Evolutionary conservation across 2,329 filamentous ascomycete species (phyloP), one percentile per base, ranked within the genome.

Genomic region (Botrytis fabae): DNA sequence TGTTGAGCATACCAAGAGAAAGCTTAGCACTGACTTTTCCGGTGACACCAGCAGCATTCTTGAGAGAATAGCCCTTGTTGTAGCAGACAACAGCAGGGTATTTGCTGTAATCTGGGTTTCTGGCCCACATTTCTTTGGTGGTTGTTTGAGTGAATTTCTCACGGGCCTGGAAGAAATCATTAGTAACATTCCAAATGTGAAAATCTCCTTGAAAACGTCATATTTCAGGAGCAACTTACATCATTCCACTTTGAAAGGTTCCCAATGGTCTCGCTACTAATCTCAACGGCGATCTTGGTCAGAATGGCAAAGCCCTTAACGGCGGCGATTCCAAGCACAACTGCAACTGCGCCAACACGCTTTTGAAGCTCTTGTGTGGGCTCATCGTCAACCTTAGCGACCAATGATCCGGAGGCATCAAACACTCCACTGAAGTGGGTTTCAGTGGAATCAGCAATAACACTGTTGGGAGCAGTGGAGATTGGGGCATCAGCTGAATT

Each of bases 251-350:
- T 14, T 22, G 10, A 28, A 20, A 65, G 44, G 14, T 51, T n/a
- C 0, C 0, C 0, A 16, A 65, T 18, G 7, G 32, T 48, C 1
- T 65, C 1, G 4, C 9, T 1, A 38, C 12, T 32, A 18, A 38
- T 1, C 44, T 65, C 44, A 38, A 66, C 2, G 5, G 44, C 63
- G 3, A 66, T 38, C 20, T 65, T 51, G 63, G 12, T 38, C 20
- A 51, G 18, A 14, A 65, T 46, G 2, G 25, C 63, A 18, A 32
- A 1, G 25, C 63, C 63, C 3, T 35, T 18, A 1, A 65, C 1
- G 8, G 44, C 22, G 14, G 32, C 44, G 8, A 38, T 38, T 48
- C 28, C 44, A n/a, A 14, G 4, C 0, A 65, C 14, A 28, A 1
- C n/a, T 28, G 28, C 14, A 42, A 42, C 1, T 40, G 38, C 1